A percentile compares a stretch with the other conserved stretches of the same genome.
Conservation (phyloP, 371 early-diverging fungal genomes). For the Choanephora cucurbitarum region DNA sequence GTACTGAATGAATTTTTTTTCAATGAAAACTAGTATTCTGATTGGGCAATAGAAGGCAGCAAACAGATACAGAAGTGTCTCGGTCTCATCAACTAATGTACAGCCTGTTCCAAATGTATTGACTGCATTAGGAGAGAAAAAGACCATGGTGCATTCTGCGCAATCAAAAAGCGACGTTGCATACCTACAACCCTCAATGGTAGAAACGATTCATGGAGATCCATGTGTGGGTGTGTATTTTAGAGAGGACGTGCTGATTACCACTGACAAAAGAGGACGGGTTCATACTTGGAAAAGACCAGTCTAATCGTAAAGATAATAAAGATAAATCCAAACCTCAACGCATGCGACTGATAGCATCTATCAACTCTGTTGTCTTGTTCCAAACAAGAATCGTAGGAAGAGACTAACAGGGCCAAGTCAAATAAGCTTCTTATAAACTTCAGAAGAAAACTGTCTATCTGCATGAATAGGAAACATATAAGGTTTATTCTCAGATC, state of each 20-base stretch:
- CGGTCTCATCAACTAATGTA: constrained; percentile 39
- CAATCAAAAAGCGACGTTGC: constrained; percentile 72
- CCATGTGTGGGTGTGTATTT: constrained; percentile 76
- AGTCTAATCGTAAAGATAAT: no score
- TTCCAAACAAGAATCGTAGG: no score
- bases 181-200: constrained; percentile 78
- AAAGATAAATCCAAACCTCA: no score
- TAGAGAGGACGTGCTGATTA: constrained; percentile 82
- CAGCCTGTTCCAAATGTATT: constrained; percentile 31
- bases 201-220: constrained; percentile 72
- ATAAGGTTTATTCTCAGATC: no score
- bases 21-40: not conserved
- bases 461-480: no score
- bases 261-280: constrained; percentile 80
- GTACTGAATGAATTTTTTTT: no score
- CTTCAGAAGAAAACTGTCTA: no score
- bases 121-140: constrained; percentile 22
- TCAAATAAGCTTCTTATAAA: no score
- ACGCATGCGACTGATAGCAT: no score
- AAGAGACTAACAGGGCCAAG: no score
- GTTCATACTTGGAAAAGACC: constrained; percentile 86
- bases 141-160: constrained; percentile 56
- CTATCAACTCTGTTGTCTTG: no score
- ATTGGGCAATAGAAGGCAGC: constrained; percentile 18
- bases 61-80: constrained; percentile 38